phyloP scores from a whole-genome alignment of 257 asterid genomes.

The Perilla frutescens region DNA sequence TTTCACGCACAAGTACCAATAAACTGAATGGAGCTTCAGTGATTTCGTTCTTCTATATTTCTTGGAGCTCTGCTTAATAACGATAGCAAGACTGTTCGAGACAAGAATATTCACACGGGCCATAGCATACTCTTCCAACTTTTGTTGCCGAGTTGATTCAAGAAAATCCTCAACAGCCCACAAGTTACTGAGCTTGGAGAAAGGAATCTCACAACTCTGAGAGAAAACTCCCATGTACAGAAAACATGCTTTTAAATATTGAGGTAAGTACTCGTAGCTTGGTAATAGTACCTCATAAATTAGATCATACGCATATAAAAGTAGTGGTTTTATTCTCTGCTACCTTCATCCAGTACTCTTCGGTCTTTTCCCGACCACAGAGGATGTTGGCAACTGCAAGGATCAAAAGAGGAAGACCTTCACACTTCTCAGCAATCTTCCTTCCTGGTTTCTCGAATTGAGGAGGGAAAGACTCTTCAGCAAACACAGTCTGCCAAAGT shows the following conservation, averaged over 20 bases:
- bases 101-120: background rate
- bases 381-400: background rate
- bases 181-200: background rate
- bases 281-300: background rate
- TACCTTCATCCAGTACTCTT: background rate
- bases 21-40: background rate
- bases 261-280: too few species aligned
- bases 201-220: background rate
- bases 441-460: too few species aligned
- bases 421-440: background rate
- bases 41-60: background rate
- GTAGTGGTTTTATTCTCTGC: background rate
- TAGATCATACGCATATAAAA: background rate
- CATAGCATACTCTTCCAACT: too few species aligned
- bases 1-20: background rate
- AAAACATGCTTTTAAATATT: too few species aligned
- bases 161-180: background rate
- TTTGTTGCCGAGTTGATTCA: background rate
- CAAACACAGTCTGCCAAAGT: too few species aligned
- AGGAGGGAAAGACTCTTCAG: too few species aligned
- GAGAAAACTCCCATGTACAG: too few species aligned
- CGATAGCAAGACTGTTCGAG: background rate
- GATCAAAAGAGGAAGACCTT: background rate
- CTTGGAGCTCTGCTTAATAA: background rate
- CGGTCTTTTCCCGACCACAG: background rate